Conservation (phyloP, 1,139 yeast species). For the Scheffersomyces illinoinensis region DNA sequence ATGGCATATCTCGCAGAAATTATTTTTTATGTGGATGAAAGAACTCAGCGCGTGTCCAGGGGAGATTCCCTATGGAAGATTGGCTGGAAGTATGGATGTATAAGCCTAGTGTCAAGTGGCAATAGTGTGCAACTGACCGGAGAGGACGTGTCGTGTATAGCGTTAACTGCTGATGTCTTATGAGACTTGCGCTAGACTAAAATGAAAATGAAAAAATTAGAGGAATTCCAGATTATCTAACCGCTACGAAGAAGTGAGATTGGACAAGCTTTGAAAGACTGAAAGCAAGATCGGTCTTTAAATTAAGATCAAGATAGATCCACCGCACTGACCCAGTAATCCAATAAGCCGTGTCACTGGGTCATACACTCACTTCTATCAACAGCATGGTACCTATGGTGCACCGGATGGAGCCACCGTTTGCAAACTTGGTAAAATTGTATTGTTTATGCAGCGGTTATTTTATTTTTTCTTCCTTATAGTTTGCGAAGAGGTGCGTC, state of each 20-base stretch:
- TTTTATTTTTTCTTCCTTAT: background rate
- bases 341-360: background rate
- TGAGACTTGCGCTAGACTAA: background rate
- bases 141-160: background rate
- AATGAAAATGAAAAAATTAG: background rate
- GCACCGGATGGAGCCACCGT: background rate
- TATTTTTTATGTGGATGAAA: background rate
- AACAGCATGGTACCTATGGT: background rate
- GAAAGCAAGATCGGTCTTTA: background rate
- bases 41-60: background rate
- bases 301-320: background rate
- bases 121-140: background rate
- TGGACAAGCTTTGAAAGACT: background rate
- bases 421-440: background rate
- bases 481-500: background rate
- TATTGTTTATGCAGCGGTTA: background rate
- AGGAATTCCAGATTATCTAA: background rate
- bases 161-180: background rate
- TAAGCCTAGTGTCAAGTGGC: background rate
- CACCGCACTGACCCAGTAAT: background rate
- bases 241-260: background rate
- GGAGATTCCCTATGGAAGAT: background rate
- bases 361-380: background rate
- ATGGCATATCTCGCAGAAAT: background rate
- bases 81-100: background rate